Percentiles rank a stretch among this genome's conserved stretches.
These are phyloP conservation scores for Salvia hispanica DNA, from an alignment of 257 asterid species.

Conservation along the genomic window DNA sequence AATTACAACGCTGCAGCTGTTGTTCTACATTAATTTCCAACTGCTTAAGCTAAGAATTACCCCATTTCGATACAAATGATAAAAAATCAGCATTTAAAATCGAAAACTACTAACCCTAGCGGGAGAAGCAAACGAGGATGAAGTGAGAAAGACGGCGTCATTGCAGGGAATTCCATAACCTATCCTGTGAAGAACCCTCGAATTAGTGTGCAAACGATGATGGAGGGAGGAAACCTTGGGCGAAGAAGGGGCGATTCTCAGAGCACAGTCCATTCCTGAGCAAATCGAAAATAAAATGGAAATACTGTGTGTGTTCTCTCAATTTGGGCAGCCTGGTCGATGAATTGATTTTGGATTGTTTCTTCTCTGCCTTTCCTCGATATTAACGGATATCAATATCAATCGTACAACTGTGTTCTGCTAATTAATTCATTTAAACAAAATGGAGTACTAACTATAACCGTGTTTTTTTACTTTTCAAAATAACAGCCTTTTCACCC, in stretches of 20 bases:
- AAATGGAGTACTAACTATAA: no score
- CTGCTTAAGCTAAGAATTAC: background rate
- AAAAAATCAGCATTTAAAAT: slow-evolving; percentile 8
- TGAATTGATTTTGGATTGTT: slow-evolving; percentile 16
- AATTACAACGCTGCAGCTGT: background rate
- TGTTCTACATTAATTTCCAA: background rate
- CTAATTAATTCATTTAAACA: no score
- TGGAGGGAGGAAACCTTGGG: slow-evolving; percentile 32
- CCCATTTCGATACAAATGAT: slow-evolving; percentile 2
- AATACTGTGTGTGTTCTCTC: background rate
- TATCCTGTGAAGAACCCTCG: slow-evolving; percentile 26
- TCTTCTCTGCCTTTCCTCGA: slow-evolving; percentile 23
- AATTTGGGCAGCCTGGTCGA: slow-evolving; percentile 17
- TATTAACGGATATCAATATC: slow-evolving; percentile 23
- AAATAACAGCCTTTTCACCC: no score
- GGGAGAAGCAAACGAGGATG: slow-evolving; percentile 21
- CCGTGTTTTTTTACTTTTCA: no score
- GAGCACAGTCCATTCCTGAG: slow-evolving; percentile 40
- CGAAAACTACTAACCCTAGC: slow-evolving; percentile 41
- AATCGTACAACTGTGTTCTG: background rate
- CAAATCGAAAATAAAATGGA: background rate
- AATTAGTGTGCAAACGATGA: slow-evolving; percentile 28
- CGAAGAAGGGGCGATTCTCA: slow-evolving; percentile 35
- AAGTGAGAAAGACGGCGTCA: slow-evolving; percentile 30
- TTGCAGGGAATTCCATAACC: slow-evolving; percentile 25